Evolutionary conservation across 768 basidiomycete species (phyloP).

Genomic region (Kwoniella mangroviensis): DNA sequence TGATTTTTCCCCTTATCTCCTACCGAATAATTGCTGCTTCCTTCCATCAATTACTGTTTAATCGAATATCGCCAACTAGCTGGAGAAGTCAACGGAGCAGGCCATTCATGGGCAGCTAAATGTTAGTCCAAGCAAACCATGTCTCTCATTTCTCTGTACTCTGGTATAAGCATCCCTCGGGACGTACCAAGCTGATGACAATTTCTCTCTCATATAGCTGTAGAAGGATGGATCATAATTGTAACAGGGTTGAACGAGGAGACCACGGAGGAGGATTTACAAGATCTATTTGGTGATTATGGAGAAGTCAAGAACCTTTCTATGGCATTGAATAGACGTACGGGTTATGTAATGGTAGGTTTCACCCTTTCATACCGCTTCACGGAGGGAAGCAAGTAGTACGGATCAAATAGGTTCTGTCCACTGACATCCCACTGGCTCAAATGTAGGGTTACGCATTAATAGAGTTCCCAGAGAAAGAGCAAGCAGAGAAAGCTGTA

Average conservation of each 20-base stretch:
- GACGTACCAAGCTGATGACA: not conserved
- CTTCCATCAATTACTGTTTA: too few relatives aligned
- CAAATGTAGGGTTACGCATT: slow-evolving; percentile 84
- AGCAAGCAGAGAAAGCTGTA: slow-evolving; percentile 92
- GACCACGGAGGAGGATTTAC: slow-evolving; percentile 94
- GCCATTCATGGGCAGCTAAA: slow-evolving; percentile 44
- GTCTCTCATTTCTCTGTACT: not conserved
- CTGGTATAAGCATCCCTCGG: too few relatives aligned
- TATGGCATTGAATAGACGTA: slow-evolving; percentile 92
- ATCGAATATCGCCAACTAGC: not conserved
- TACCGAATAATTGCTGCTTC: too few relatives aligned
- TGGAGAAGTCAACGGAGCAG: slow-evolving; percentile 23
- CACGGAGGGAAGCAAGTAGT: too few relatives aligned
- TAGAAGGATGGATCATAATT: slow-evolving; percentile 98
- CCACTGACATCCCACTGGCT: too few relatives aligned
- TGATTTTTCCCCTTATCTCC: too few relatives aligned
- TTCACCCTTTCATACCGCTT: not conserved
- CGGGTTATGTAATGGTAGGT: slow-evolving; percentile 95
- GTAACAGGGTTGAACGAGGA: slow-evolving; percentile 98
- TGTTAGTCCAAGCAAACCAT: slow-evolving; percentile 28
- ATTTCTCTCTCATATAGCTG: slow-evolving; percentile 64
- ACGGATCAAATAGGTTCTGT: too few relatives aligned
- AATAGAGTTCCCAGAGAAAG: slow-evolving; percentile 94
- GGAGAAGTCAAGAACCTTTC: slow-evolving; percentile 98
- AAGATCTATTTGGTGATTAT: slow-evolving; percentile 93